Evolutionary conservation across 768 basidiomycete genomes (phyloP).

Genomic region (Trichaptum fuscoviolaceum): DNA sequence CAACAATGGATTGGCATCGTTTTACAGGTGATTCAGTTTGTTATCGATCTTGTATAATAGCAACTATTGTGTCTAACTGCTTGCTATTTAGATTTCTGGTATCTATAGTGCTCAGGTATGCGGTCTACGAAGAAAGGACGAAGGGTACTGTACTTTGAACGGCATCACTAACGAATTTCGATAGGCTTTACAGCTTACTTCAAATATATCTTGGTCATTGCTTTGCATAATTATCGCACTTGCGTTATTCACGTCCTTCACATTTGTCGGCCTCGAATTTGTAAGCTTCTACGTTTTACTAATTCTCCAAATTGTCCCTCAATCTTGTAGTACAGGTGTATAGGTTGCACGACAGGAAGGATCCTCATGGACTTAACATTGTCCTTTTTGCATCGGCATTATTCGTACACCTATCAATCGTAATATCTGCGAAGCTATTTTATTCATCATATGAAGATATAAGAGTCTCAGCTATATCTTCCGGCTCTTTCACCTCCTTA

Average conservation of each 20-base stretch:
- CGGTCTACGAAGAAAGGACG: slow-evolving; percentile 7
- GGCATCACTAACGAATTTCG: not conserved
- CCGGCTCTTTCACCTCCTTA: slow-evolving; percentile 12
- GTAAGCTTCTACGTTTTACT: slow-evolving; percentile 10
- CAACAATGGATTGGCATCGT: slow-evolving; percentile 26
- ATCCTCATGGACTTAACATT: slow-evolving; percentile 20
- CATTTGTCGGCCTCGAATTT: slow-evolving; percentile 12
- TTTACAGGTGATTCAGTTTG: slow-evolving; percentile 27
- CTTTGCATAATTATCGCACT: slow-evolving; percentile 10
- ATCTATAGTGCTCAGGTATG: slow-evolving; percentile 4
- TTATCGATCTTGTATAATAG: slow-evolving; percentile 5
- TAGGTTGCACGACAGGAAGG: slow-evolving; percentile 16
- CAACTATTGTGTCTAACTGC: slow-evolving; percentile 18
- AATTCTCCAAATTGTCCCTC: not conserved
- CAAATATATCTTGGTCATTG: not conserved
- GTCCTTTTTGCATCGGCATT: slow-evolving; percentile 20
- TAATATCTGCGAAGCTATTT: slow-evolving; percentile 12
- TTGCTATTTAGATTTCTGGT: slow-evolving; percentile 15
- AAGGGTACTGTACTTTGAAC: not conserved
- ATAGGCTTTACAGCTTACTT: not conserved
- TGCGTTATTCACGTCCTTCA: slow-evolving; percentile 10
- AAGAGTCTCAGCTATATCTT: slow-evolving; percentile 10
- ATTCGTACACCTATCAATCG: slow-evolving; percentile 14
- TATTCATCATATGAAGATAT: slow-evolving; percentile 7
- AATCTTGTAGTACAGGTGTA: slow-evolving; percentile 16